Evolutionary conservation across 257 asterid genomes (phyloP).

Genomic region (Pogostemon cablin): DNA sequence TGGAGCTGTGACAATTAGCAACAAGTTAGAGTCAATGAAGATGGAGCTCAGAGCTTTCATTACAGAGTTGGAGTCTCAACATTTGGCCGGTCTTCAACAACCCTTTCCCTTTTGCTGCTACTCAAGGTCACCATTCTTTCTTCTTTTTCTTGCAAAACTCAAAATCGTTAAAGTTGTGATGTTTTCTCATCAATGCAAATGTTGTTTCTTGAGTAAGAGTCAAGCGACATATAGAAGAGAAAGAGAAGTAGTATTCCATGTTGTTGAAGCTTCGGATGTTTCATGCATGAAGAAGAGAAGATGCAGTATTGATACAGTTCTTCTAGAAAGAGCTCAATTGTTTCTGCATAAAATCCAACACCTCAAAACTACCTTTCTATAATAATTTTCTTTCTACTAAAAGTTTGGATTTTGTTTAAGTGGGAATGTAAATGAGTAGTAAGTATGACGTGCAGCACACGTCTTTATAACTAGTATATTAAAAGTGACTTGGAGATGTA

Average conservation of each 20-base stretch:
- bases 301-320: conserved; percentile 54
- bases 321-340: conserved; percentile 52
- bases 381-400: too few relatives aligned
- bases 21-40: conserved; percentile 48
- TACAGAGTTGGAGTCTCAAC: conserved; percentile 43
- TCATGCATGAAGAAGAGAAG: too few relatives aligned
- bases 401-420: too few relatives aligned
- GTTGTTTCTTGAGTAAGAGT: conserved; percentile 37
- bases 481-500: too few relatives aligned
- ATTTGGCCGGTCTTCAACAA: conserved; percentile 13
- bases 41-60: conserved; percentile 57
- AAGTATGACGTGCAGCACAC: too few relatives aligned
- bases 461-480: too few relatives aligned
- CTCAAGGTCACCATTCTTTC: conserved; percentile 53
- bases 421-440: too few relatives aligned
- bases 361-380: conserved; percentile 45
- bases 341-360: conserved; percentile 60
- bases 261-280: not conserved
- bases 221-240: conserved; percentile 54
- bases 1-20: too few relatives aligned
- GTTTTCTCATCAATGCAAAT: not conserved
- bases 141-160: not conserved
- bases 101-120: conserved; percentile 17
- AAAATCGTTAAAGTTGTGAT: not conserved
- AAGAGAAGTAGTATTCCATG: conserved; percentile 24